Evolutionary conservation across 116 monocot genomes (phyloP).

Genomic region (Iris pallida): DNA sequence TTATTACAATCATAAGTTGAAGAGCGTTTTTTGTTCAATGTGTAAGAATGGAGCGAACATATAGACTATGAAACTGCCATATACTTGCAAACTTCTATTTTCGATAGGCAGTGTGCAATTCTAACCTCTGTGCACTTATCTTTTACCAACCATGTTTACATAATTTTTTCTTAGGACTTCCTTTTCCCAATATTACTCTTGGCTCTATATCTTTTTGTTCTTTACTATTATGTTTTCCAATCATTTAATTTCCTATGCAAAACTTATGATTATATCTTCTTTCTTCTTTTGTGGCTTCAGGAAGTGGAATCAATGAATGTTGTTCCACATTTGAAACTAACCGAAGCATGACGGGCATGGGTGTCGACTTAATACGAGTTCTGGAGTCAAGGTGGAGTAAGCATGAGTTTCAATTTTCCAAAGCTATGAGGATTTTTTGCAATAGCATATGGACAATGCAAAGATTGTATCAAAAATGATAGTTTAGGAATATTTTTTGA

Average conservation of each 20-base stretch:
- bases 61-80: constrained; percentile 68
- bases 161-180: background rate
- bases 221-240: no score
- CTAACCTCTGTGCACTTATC: background rate
- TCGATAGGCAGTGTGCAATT: constrained; percentile 41
- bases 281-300: constrained; percentile 20
- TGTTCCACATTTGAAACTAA: constrained; percentile 56
- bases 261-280: no score
- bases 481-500: no score
- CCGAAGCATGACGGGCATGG: constrained; percentile 48
- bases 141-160: no score
- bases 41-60: constrained; percentile 66
- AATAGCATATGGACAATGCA: no score
- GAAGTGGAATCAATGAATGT: constrained; percentile 79
- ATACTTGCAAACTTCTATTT: constrained; percentile 88
- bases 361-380: no score
- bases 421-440: no score
- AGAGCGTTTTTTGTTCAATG: constrained; percentile 65
- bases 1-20: constrained; percentile 75
- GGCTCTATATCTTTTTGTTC: background rate
- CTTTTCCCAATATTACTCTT: background rate
- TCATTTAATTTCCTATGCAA: no score
- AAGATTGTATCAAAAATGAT: no score
- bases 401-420: no score
- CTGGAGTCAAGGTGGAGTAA: no score